These are phyloP conservation scores for Rhizopogon roseolus DNA, from an alignment of 768 basidiomycete species.

Conservation along the genomic window DNA sequence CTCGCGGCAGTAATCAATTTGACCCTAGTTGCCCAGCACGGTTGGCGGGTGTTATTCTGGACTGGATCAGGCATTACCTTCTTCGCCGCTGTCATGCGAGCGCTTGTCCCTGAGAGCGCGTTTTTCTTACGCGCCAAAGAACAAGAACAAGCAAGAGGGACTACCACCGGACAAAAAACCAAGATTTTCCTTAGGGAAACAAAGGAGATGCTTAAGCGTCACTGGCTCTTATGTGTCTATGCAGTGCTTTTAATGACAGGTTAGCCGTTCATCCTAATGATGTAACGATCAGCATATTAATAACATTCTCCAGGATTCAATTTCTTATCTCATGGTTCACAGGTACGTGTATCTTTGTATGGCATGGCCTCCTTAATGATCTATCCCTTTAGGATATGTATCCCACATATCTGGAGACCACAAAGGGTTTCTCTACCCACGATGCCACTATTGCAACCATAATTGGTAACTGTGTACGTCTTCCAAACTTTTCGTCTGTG, in stretches of 20 bases:
- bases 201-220: constrained; percentile 67
- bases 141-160: constrained; percentile 39
- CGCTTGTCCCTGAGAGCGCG: constrained; percentile 71
- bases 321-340: constrained; percentile 72
- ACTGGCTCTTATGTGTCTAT: constrained; percentile 84
- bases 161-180: constrained; percentile 46
- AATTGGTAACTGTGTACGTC: constrained; percentile 63
- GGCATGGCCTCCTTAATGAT: neutral
- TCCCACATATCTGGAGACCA: constrained; percentile 64
- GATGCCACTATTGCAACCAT: constrained; percentile 74
- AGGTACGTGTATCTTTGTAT: constrained; percentile 29
- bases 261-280: constrained; percentile 10
- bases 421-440: constrained; percentile 56
- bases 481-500: neutral
- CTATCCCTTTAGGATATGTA: constrained; percentile 58
- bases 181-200: constrained; percentile 70
- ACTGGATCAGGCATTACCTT: constrained; percentile 64
- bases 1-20: constrained; percentile 83
- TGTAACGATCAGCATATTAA: neutral
- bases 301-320: constrained; percentile 50
- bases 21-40: constrained; percentile 37
- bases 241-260: constrained; percentile 77
- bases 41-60: constrained; percentile 85
- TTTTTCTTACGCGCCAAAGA: constrained; percentile 65
- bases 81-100: constrained; percentile 64